Base-by-base conservation (phyloP, 2,329 filamentous ascomycete genomes). In the Atkinsonella hypoxylon region DNA sequence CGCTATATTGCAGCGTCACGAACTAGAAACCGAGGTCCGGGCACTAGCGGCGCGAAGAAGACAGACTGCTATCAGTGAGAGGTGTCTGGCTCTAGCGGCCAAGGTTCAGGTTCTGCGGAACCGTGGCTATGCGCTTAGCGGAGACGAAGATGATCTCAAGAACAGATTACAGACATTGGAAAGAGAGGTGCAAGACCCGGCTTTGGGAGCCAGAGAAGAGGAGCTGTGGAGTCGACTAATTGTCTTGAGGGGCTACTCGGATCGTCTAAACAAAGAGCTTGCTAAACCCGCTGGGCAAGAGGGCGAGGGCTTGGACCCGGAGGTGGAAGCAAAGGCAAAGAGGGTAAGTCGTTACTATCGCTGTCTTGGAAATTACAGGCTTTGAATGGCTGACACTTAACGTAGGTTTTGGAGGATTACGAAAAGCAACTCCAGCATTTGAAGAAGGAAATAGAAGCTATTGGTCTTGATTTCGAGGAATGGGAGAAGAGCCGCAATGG, bases 191-290 rank as follows among this genome's bases (percentile, higher is more conserved):
- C 81, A 82, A 56, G 87, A 93, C 61, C 87, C 88, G 8, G 82
- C 82, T 8, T 75, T 91, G 50, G 78, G 79, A 38, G 87, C 86
- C 2, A 74, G 86, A 57, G 83, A 88, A 62, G 88, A 93, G 66
- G 87, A 93, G 70, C 81, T 93, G 43, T 93, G 87, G 87, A 89
- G 87, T 56, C 74, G 87, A 44, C 78, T 93, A 69, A 83, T 89
- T 46, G 78, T 84, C 38, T 71, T 93, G 45, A 75, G 85, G 56
- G 85, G 86, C 54, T 81, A 88, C 56, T 83, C 85, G 20, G 79
- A 83, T 57, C 77, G 81, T 59, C 67, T 94, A 58, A 83, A 84
- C 61, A 80, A 79, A 58, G 87, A 93, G 70, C 75, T 88, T 52
- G 85, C 84, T 63, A 83, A 81, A 68, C 72, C 83, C 50, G 78